Evolutionary conservation across 1,284 basidiomycete genomes (phyloP), one percentile per base, ranked within the genome.

Genomic region (Marasmius sp.): DNA sequence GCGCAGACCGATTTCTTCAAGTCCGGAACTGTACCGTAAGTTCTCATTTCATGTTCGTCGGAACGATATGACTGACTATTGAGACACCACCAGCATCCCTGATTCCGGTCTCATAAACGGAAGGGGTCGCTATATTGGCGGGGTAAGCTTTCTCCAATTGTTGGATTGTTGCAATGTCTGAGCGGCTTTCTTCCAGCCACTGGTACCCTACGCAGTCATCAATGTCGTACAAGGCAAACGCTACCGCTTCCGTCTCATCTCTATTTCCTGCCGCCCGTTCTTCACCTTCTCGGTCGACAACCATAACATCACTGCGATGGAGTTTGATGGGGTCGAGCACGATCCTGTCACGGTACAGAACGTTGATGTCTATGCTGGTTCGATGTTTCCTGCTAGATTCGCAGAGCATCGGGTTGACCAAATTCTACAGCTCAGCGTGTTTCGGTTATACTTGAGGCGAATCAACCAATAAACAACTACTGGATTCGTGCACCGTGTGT

Each of bases 1-100:
- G 73, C 62, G 22, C 70, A 61, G 65, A 78, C 69, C 70, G 78
- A 18, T 66, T 79, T 83, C 66, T 72, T 84, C 74, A 60, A 74
- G 67, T 61, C 70, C 51, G 63, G 72, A 64, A 57, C 72, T 65
- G 70, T 75, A 36, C 75, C 74, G 72, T 73, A 60, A 49, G 71
- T 65, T 39, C 4, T 53, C 51, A 10, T 27, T 27, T 5, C 10
- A 27, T 20, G 10, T 27, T 53, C 1, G 3, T 34, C 27, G 27
- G 27, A 27, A 27, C 27, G 27, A 27, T 2, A 5, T 5, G 5
- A 27, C 5, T 27, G 5, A 27, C 34, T 20, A 41, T 57, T 49
- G 8, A 48, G 14, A 54, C 5, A 10, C 11, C 16, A 62, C 65
- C 52, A 63, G 62, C 43, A 66, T 37, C 37, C 59, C 71, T 2